Evolutionary conservation across 75 land plant genomes (phyloP).

Genomic region (Cryptomeria japonica): DNA sequence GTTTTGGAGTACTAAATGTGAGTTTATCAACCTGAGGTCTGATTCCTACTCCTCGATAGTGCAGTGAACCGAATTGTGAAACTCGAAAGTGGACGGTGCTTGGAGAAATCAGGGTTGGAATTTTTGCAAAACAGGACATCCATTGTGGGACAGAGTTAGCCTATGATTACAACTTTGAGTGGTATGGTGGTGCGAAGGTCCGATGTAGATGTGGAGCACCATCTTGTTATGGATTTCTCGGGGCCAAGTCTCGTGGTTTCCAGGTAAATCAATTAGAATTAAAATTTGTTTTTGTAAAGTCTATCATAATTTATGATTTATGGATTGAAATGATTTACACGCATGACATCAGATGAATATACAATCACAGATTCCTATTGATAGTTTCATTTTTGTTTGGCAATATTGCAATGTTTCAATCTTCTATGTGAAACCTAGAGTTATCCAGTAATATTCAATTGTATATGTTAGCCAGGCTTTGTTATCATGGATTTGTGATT

Average conservation of each 20-base stretch:
- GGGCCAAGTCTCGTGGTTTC: constrained; percentile 82
- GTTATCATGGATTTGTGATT: background rate
- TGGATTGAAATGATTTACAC: background rate
- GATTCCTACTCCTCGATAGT: constrained; percentile 6
- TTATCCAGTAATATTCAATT: background rate
- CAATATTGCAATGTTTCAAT: background rate
- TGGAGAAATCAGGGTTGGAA: constrained; percentile 86
- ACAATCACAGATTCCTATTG: background rate
- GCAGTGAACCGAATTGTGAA: constrained; percentile 87
- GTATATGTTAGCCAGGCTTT: background rate
- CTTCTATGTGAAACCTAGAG: background rate
- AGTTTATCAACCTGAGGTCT: background rate
- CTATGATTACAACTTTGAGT: constrained; percentile 87
- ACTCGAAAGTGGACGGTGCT: constrained; percentile 86
- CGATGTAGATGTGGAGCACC: constrained; percentile 85
- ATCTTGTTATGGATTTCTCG: constrained; percentile 82
- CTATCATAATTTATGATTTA: background rate
- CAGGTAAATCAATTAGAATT: constrained; percentile 36
- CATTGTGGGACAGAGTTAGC: constrained; percentile 63
- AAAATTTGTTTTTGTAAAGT: background rate
- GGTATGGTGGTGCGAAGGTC: constrained; percentile 84
- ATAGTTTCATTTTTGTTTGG: background rate
- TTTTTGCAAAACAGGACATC: constrained; percentile 85
- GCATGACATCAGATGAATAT: background rate
- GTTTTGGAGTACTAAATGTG: background rate